Conservation (phyloP, 2,329 filamentous ascomycete genomes). For the Chaetomiaceae sp. region DNA sequence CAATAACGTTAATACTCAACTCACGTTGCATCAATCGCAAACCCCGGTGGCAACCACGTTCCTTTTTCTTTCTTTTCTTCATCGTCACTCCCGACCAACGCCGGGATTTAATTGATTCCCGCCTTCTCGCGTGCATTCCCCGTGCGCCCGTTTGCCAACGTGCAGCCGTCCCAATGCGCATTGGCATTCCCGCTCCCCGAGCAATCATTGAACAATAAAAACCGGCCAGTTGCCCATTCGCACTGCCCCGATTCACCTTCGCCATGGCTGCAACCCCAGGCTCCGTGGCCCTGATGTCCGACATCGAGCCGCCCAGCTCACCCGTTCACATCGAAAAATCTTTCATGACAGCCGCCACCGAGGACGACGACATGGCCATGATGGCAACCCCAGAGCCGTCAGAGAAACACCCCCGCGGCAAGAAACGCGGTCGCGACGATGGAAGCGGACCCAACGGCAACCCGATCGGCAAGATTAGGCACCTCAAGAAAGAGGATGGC, state of each 20-base stretch:
- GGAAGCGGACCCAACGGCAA: conserved; percentile 33
- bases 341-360: conserved; percentile 43
- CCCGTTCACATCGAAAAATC: conserved; percentile 44
- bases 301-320: conserved; percentile 44
- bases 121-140: not conserved
- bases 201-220: not conserved
- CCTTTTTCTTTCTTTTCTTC: conserved; percentile 4
- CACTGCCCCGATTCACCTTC: not conserved
- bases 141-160: not conserved
- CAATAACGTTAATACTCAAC: too few species aligned
- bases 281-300: conserved; percentile 36
- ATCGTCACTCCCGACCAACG: not conserved
- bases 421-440: conserved; percentile 33
- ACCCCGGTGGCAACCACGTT: not conserved
- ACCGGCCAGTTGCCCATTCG: not conserved
- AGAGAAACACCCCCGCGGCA: conserved; percentile 29
- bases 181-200: not conserved
- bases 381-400: conserved; percentile 41
- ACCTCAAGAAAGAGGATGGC: conserved; percentile 84
- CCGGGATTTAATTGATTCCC: conserved; percentile 6
- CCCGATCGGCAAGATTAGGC: conserved; percentile 66
- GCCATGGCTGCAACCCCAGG: conserved; percentile 26
- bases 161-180: not conserved
- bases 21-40: not conserved
- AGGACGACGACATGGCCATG: conserved; percentile 43